Evolutionary conservation across 306 rosid genomes (phyloP).

Genomic region (Ormosia semicastrata): DNA sequence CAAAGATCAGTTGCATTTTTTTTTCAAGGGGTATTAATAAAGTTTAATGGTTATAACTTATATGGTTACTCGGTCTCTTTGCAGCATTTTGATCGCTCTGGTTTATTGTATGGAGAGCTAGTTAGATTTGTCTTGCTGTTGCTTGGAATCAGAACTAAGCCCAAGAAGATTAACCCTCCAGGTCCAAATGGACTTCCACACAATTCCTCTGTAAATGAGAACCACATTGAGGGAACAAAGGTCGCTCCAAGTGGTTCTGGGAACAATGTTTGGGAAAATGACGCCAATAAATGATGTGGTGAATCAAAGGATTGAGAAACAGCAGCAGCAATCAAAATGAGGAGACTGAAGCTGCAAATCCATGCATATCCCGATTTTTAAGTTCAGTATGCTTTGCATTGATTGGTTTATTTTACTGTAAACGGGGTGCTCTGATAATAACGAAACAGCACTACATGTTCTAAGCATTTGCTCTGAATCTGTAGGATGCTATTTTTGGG

Average conservation of each 20-base stretch:
- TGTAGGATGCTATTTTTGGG: neutral
- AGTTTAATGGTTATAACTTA: neutral
- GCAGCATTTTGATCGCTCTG: constrained; percentile 85
- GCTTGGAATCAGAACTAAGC: constrained; percentile 63
- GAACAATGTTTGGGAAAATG: constrained; percentile 75
- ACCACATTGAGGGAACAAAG: constrained; percentile 49
- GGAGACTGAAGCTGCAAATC: neutral
- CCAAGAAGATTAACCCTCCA: constrained; percentile 40
- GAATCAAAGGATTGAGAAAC: neutral
- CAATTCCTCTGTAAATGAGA: constrained; percentile 38
- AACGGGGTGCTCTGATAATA: neutral
- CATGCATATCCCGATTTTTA: neutral
- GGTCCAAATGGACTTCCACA: constrained; percentile 56
- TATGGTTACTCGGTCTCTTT: neutral
- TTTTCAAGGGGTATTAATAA: neutral
- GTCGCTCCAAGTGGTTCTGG: constrained; percentile 57
- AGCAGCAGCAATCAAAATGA: neutral
- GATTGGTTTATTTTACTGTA: neutral
- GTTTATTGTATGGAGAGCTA: constrained; percentile 76
- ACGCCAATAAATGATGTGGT: constrained; percentile 25
- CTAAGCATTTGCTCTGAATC: neutral
- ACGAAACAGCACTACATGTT: neutral
- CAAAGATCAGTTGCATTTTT: neutral
- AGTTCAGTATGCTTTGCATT: neutral
- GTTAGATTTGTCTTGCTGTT: constrained; percentile 75